phyloP scores from a whole-genome alignment of 2,329 filamentous ascomycete species.

The Paracorniculantispora psalliotae region DNA sequence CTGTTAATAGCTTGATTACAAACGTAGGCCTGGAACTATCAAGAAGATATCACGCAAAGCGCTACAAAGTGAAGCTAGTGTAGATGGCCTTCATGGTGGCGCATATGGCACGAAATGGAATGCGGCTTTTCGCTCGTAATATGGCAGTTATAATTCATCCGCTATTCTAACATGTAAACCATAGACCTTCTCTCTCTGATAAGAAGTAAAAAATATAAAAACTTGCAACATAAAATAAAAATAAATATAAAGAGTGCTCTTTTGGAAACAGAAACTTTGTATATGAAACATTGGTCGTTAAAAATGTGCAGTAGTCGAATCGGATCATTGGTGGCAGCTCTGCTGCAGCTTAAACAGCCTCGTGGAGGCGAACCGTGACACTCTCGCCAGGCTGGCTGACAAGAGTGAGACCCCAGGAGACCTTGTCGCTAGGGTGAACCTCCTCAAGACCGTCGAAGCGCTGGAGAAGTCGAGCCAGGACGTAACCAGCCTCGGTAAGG shows the following conservation, averaged over 20 bases:
- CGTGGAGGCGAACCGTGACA: constrained; percentile 13
- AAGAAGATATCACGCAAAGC: background rate
- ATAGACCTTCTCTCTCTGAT: background rate
- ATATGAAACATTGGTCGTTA: background rate
- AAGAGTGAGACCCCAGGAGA: constrained; percentile 11
- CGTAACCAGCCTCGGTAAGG: constrained; percentile 23
- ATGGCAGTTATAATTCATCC: background rate
- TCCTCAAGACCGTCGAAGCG: constrained; percentile 18
- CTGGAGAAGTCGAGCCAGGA: constrained; percentile 17
- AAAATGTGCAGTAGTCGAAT: background rate
- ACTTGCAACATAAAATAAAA: background rate
- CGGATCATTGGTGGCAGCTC: background rate
- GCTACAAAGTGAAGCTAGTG: background rate
- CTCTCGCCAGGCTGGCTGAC: constrained; percentile 13
- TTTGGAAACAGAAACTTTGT: background rate
- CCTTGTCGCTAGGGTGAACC: background rate
- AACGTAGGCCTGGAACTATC: background rate
- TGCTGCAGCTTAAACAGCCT: background rate
- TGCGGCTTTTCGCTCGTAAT: background rate
- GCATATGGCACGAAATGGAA: background rate
- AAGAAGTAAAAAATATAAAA: background rate
- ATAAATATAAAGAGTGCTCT: background rate
- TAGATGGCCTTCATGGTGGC: background rate
- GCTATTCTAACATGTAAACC: background rate
- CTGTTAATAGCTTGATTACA: background rate